These are phyloP conservation scores for Dissoconium aciculare DNA, from an alignment of 2,329 filamentous ascomycete genomes.

Conservation along the genomic window DNA sequence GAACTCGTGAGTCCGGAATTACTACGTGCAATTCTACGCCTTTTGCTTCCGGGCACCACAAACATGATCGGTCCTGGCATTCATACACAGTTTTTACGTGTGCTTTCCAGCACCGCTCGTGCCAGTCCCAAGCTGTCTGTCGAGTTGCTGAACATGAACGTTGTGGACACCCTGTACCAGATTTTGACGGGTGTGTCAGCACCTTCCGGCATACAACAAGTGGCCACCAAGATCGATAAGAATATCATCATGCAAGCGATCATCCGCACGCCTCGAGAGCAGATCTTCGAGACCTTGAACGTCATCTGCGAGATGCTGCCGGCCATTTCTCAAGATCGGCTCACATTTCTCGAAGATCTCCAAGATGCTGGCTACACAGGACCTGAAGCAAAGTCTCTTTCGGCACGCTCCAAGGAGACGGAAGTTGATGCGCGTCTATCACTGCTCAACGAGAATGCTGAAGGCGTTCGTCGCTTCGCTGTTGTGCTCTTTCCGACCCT, in stretches of 20 bases:
- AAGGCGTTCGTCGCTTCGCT: constrained; percentile 79
- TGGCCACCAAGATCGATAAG: constrained; percentile 78
- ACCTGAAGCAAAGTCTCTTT: constrained; percentile 30
- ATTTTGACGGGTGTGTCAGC: constrained; percentile 93
- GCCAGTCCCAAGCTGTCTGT: constrained; percentile 76
- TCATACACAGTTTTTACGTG: constrained; percentile 88
- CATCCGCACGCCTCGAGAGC: constrained; percentile 86
- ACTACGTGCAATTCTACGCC: constrained; percentile 66
- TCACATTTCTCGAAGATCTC: constrained; percentile 38
- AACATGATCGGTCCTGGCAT: constrained; percentile 90
- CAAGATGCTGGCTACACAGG: constrained; percentile 35
- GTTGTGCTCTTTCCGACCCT: constrained; percentile 86
- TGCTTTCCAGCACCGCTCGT: constrained; percentile 77
- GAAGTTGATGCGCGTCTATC: constrained; percentile 70
- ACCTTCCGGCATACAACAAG: constrained; percentile 60
- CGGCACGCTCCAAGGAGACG: constrained; percentile 36
- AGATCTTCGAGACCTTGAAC: constrained; percentile 93
- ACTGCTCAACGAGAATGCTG: constrained; percentile 65
- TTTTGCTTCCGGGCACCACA: constrained; percentile 83
- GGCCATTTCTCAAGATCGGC: constrained; percentile 45
- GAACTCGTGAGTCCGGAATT: constrained; percentile 81
- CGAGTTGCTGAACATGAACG: constrained; percentile 87
- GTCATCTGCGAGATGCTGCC: constrained; percentile 92
- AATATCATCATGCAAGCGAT: constrained; percentile 98
- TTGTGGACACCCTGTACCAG: constrained; percentile 94